A percentile compares a stretch with the other conserved stretches of the same genome.
Evolutionary conservation across 139 green algal genomes (phyloP).

Genomic region (Bryopsis sp.): DNA sequence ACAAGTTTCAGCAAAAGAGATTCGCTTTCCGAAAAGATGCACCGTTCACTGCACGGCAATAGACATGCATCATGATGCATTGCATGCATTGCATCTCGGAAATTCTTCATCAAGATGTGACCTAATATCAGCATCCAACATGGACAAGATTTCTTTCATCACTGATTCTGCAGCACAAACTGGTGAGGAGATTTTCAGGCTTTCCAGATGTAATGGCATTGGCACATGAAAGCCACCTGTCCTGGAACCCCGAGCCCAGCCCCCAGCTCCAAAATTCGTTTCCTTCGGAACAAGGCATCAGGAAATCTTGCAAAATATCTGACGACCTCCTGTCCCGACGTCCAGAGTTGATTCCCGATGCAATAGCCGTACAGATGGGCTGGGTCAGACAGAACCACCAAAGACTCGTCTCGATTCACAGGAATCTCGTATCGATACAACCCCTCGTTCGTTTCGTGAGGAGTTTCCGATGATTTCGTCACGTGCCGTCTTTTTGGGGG

Average conservation of each 20-base stretch:
- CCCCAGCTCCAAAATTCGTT: not conserved
- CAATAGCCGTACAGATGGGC: not conserved
- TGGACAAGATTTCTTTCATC: too few relatives aligned
- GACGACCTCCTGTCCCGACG: not conserved
- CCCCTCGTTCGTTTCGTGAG: not conserved
- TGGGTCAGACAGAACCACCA: not conserved
- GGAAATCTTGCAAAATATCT: not conserved
- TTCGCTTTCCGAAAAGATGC: too few relatives aligned
- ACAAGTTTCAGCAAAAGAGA: too few relatives aligned
- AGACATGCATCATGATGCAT: too few relatives aligned
- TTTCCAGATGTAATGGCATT: too few relatives aligned
- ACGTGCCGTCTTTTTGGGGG: not conserved
- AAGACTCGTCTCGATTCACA: not conserved
- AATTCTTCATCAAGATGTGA: too few relatives aligned
- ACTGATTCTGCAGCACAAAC: too few relatives aligned
- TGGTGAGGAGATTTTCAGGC: too few relatives aligned
- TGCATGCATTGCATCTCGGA: too few relatives aligned
- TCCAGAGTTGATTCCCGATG: not conserved
- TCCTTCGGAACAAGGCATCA: not conserved
- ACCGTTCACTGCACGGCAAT: too few relatives aligned
- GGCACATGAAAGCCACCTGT: too few relatives aligned
- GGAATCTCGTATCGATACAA: not conserved
- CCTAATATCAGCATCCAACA: too few relatives aligned
- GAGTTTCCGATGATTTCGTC: not conserved
- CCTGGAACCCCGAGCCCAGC: not conserved